Percentiles rank a stretch among this genome's conserved stretches.
phyloP scores from a whole-genome alignment of 306 rosid genomes.

The Inga oerstediana region DNA sequence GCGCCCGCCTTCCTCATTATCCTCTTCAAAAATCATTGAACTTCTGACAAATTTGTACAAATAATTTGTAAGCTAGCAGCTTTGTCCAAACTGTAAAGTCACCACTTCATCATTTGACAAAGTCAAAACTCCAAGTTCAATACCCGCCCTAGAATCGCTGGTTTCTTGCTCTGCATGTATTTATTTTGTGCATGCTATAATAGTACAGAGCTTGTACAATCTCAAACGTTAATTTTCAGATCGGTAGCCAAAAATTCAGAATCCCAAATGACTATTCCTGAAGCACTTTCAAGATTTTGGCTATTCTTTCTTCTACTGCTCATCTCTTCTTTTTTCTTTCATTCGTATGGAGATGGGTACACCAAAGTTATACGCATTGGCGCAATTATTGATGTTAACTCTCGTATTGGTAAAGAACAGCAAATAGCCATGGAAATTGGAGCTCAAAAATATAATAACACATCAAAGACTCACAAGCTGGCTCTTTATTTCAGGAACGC shows the following conservation, averaged over 20 bases:
- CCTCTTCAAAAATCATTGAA: too few species aligned
- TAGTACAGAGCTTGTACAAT: neutral
- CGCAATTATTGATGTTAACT: slow-evolving; percentile 41
- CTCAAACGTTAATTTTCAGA: neutral
- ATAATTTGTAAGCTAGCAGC: neutral
- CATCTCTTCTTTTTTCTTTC: slow-evolving; percentile 23
- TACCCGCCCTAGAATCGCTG: slow-evolving; percentile 20
- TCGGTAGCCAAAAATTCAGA: slow-evolving; percentile 6
- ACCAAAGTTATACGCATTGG: slow-evolving; percentile 41
- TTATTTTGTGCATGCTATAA: neutral
- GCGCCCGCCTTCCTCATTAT: neutral
- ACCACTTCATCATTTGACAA: slow-evolving; percentile 18
- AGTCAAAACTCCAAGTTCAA: slow-evolving; percentile 15
- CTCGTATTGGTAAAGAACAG: slow-evolving; percentile 57
- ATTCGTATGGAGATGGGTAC: slow-evolving; percentile 27
- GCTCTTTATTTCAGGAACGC: slow-evolving; percentile 36
- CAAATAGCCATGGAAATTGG: slow-evolving; percentile 53
- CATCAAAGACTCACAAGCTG: slow-evolving; percentile 35
- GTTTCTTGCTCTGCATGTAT: neutral
- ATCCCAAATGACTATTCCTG: slow-evolving; percentile 32
- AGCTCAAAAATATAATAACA: slow-evolving; percentile 42
- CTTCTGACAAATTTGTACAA: neutral
- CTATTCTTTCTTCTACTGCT: slow-evolving; percentile 23
- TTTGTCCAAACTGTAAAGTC: slow-evolving; percentile 12
- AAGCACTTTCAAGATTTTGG: slow-evolving; percentile 18